These are phyloP conservation scores for Penicillium aurantiogriseum DNA, from an alignment of 2,329 filamentous ascomycete species.

Conservation along the genomic window DNA sequence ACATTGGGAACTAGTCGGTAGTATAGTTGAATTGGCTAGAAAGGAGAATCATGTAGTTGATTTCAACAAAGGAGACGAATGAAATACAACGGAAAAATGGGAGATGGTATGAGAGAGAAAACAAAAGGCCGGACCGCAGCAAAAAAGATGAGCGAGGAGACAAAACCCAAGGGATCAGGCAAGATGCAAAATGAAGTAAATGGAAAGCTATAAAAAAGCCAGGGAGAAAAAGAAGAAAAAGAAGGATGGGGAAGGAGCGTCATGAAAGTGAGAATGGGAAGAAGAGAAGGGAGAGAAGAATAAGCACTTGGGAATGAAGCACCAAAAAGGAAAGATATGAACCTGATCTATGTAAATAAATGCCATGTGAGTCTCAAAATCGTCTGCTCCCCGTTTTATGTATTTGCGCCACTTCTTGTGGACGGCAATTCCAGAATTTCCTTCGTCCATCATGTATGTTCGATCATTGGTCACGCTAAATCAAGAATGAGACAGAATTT, in stretches of 20 bases:
- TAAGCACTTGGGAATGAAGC: slow-evolving; percentile 15
- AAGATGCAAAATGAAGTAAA: slow-evolving; percentile 22
- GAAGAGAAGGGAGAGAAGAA: slow-evolving; percentile 11
- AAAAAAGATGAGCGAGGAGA: slow-evolving; percentile 23
- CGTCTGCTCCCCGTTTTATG: slow-evolving; percentile 40
- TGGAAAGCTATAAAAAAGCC: slow-evolving; percentile 16
- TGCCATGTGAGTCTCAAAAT: slow-evolving; percentile 41
- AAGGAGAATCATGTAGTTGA: slow-evolving; percentile 30
- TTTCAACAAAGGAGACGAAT: slow-evolving; percentile 34
- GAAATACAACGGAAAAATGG: slow-evolving; percentile 30
- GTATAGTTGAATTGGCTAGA: slow-evolving; percentile 34
- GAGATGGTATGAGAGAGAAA: slow-evolving; percentile 27
- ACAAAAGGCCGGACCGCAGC: slow-evolving; percentile 19
- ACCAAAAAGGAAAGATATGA: slow-evolving; percentile 32
- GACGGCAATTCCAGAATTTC: slow-evolving; percentile 35
- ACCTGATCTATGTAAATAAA: slow-evolving; percentile 39
- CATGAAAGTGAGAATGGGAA: slow-evolving; percentile 17
- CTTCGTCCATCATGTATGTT: slow-evolving; percentile 42
- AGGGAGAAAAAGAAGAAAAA: slow-evolving; percentile 18
- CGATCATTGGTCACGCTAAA: slow-evolving; percentile 44
- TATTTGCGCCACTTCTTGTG: slow-evolving; percentile 39
- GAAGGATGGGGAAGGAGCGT: slow-evolving; percentile 19
- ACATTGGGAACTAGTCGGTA: slow-evolving; percentile 27
- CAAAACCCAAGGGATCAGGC: slow-evolving; percentile 19
- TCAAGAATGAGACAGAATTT: slow-evolving; percentile 35